phyloP scores from a whole-genome alignment of 2,329 filamentous ascomycete species.

The Leptographium lundbergii region DNA sequence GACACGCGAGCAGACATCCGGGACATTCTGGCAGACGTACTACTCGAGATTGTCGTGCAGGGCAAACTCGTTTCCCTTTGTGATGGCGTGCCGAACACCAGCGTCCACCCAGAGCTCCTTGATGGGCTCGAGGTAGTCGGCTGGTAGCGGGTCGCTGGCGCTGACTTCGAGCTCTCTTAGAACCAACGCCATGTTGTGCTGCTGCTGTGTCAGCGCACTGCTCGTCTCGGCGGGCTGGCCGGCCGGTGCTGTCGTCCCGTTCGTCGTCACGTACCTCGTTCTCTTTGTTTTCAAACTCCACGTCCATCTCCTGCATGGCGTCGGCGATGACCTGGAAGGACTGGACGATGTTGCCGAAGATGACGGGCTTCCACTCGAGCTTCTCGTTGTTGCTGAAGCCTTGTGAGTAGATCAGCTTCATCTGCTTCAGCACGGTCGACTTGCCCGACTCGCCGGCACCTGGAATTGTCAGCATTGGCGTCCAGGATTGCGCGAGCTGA shows the following conservation, averaged over 20 bases:
- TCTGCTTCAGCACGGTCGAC: conserved; percentile 95
- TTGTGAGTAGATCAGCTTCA: conserved; percentile 93
- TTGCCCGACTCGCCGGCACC: conserved; percentile 93
- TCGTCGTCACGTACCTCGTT: conserved; percentile 54
- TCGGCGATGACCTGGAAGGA: conserved; percentile 84
- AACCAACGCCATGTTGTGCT: conserved; percentile 71
- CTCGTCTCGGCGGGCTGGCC: background rate
- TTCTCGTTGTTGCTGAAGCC: conserved; percentile 85
- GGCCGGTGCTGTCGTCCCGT: too few relatives aligned
- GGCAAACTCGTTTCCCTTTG: conserved; percentile 91
- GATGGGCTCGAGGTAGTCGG: conserved; percentile 68
- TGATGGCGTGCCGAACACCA: conserved; percentile 77
- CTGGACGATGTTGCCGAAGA: conserved; percentile 89
- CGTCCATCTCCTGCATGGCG: conserved; percentile 76
- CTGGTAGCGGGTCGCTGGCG: conserved; percentile 67
- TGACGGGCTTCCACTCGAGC: conserved; percentile 86
- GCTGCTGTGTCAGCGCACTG: conserved; percentile 1
- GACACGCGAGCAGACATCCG: background rate
- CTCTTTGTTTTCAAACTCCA: conserved; percentile 63
- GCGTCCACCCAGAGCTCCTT: conserved; percentile 71
- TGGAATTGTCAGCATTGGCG: conserved; percentile 21
- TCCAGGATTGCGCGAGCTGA: too few relatives aligned
- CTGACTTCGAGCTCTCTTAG: conserved; percentile 72
- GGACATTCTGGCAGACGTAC: conserved; percentile 39
- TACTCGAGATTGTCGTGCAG: conserved; percentile 92